Conservation (phyloP, 1,284 basidiomycete genomes). For the Neonothopanus nambi region DNA sequence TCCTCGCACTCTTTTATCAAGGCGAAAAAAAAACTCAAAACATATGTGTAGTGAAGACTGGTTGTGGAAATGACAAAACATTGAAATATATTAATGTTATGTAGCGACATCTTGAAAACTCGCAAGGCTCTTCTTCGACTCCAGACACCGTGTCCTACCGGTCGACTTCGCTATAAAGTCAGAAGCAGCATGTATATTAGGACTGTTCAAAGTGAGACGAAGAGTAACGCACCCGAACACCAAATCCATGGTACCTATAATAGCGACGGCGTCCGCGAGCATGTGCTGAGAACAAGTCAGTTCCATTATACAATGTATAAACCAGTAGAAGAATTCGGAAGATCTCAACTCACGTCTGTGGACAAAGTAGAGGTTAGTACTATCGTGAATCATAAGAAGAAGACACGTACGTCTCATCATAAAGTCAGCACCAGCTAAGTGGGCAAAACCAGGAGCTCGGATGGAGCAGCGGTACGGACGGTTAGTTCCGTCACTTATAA, state of each 20-base stretch:
- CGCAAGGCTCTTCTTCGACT: no score
- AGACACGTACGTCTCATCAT: slow-evolving; percentile 82
- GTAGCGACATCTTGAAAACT: no score
- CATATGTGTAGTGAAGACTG: no score
- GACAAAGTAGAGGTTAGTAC: slow-evolving; percentile 15
- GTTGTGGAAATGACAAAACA: no score
- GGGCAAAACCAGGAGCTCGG: slow-evolving; percentile 91
- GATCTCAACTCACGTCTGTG: slow-evolving; percentile 57
- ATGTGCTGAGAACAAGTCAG: slow-evolving; percentile 63
- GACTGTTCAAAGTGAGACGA: background rate
- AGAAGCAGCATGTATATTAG: background rate
- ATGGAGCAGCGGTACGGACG: slow-evolving; percentile 95
- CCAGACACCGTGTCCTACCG: slow-evolving; percentile 1
- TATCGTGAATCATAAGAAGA: slow-evolving; percentile 11
- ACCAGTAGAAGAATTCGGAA: slow-evolving; percentile 15
- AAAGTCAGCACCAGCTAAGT: slow-evolving; percentile 90
- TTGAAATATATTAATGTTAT: no score
- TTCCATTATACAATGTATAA: slow-evolving; percentile 4
- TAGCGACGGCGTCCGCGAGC: slow-evolving; percentile 89
- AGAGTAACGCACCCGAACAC: slow-evolving; percentile 72
- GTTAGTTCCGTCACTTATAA: slow-evolving; percentile 79
- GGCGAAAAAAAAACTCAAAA: no score
- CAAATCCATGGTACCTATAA: slow-evolving; percentile 92
- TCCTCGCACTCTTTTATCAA: no score
- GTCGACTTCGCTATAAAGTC: slow-evolving; percentile 4